These are phyloP conservation scores for Thamnidium elegans DNA, from an alignment of 192 early-diverging fungal genomes.

Conservation along the genomic window DNA sequence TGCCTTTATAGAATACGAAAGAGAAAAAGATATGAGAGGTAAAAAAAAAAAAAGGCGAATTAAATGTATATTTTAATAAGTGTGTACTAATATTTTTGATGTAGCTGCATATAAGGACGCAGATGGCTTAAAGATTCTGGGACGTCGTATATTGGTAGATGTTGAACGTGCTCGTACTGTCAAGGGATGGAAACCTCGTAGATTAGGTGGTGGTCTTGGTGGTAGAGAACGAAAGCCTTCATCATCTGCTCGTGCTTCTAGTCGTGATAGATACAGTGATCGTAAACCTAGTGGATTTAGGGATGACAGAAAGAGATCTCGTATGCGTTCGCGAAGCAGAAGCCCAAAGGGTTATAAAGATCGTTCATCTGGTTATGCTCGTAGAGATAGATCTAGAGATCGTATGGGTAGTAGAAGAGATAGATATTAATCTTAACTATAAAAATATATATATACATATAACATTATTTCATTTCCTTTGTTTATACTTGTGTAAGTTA, in stretches of 20 bases:
- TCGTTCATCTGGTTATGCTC: constrained; percentile 31
- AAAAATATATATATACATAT: too few species aligned
- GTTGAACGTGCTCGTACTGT: constrained; percentile 96
- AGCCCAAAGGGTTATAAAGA: constrained; percentile 38
- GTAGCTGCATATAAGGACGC: constrained; percentile 77
- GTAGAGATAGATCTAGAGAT: constrained; percentile 35
- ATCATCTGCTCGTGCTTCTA: not conserved
- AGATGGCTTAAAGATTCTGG: constrained; percentile 84
- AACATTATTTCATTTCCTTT: not conserved
- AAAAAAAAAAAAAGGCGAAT: constrained; percentile 27
- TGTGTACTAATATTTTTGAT: not conserved
- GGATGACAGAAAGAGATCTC: constrained; percentile 34
- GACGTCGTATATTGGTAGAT: constrained; percentile 85
- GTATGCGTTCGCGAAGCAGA: constrained; percentile 37
- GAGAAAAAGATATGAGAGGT: constrained; percentile 79
- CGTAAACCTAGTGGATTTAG: constrained; percentile 34
- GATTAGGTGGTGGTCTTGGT: constrained; percentile 79
- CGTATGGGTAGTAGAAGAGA: constrained; percentile 26
- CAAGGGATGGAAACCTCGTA: constrained; percentile 88
- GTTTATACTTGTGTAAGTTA: too few species aligned
- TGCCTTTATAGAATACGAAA: constrained; percentile 93
- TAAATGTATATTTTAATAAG: constrained; percentile 24
- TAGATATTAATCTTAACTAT: constrained; percentile 12
- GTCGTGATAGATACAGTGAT: constrained; percentile 31
- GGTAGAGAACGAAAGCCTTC: constrained; percentile 39